Evolutionary conservation across 1,284 basidiomycete species (phyloP).

Genomic region (Chalciporus sp.): DNA sequence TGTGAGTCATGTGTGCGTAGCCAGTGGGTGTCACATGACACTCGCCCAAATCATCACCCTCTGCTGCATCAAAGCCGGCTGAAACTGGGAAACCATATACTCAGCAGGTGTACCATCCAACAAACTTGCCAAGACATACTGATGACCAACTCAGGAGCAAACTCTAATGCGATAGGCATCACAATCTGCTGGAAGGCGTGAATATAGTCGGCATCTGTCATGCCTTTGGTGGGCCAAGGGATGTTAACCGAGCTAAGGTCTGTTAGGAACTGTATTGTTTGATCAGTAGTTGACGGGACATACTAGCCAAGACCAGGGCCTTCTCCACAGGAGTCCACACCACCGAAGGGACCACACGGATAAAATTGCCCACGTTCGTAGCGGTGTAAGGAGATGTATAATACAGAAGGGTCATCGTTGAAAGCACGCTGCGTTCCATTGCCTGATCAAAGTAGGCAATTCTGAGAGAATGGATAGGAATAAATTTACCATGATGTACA

Average conservation of each 20-base stretch:
- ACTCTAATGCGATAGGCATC: conserved; percentile 98
- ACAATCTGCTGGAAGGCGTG: conserved; percentile 95
- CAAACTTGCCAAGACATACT: conserved; percentile 56
- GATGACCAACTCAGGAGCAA: conserved; percentile 94
- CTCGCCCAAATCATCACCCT: conserved; percentile 89
- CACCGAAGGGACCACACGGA: conserved; percentile 89
- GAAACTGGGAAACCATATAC: conserved; percentile 64
- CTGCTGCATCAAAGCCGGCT: conserved; percentile 96
- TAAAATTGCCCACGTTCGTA: conserved; percentile 93
- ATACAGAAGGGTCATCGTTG: conserved; percentile 85
- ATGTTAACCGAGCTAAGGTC: conserved; percentile 85
- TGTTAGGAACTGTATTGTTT: conserved; percentile 12
- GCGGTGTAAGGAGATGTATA: conserved; percentile 97
- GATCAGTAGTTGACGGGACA: conserved; percentile 38
- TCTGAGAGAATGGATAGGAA: neutral
- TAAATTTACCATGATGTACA: conserved; percentile 84
- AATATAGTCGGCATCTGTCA: conserved; percentile 95
- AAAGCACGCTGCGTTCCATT: conserved; percentile 98
- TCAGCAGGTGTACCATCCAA: conserved; percentile 2
- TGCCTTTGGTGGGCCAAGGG: conserved; percentile 89
- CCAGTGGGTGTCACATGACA: conserved; percentile 92
- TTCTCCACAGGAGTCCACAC: conserved; percentile 82
- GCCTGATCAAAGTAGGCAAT: conserved; percentile 47
- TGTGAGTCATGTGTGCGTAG: conserved; percentile 98
- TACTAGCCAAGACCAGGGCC: conserved; percentile 84